These are phyloP conservation scores for Curvularia spicifera DNA, from an alignment of 2,329 filamentous ascomycete species.

Conservation along the genomic window DNA sequence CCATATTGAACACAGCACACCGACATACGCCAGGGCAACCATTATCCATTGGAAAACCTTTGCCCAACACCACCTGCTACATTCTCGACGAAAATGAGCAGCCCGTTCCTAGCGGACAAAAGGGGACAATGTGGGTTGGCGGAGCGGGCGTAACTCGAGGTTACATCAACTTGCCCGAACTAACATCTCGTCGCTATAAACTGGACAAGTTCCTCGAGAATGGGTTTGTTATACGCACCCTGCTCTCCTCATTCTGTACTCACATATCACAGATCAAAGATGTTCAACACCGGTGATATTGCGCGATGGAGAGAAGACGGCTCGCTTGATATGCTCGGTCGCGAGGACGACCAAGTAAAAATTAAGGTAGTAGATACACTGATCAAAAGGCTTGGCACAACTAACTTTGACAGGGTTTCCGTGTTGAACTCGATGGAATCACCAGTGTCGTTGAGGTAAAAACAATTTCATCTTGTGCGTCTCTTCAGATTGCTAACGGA, in stretches of 20 bases:
- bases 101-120: slow-evolving; percentile 56
- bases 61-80: slow-evolving; percentile 64
- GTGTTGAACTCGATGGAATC: slow-evolving; percentile 66
- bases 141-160: slow-evolving; percentile 62
- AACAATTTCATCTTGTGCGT: neutral
- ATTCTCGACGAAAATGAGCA: slow-evolving; percentile 58
- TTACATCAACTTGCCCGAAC: slow-evolving; percentile 61
- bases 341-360: slow-evolving; percentile 67
- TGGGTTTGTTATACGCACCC: slow-evolving; percentile 50
- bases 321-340: slow-evolving; percentile 61
- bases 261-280: slow-evolving; percentile 44
- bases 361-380: slow-evolving; percentile 53
- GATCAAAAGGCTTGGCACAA: neutral
- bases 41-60: slow-evolving; percentile 62
- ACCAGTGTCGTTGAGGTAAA: slow-evolving; percentile 44
- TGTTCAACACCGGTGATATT: slow-evolving; percentile 68
- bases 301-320: slow-evolving; percentile 62
- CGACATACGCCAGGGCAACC: slow-evolving; percentile 55
- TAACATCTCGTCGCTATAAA: slow-evolving; percentile 59
- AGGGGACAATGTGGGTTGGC: slow-evolving; percentile 64
- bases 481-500: slow-evolving; percentile 3
- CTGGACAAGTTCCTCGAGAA: slow-evolving; percentile 59
- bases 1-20: slow-evolving; percentile 65
- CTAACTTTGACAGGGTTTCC: slow-evolving; percentile 57
- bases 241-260: neutral